Evolutionary conservation across 106 monocot genomes (phyloP).

Genomic region (Allium cepa): DNA sequence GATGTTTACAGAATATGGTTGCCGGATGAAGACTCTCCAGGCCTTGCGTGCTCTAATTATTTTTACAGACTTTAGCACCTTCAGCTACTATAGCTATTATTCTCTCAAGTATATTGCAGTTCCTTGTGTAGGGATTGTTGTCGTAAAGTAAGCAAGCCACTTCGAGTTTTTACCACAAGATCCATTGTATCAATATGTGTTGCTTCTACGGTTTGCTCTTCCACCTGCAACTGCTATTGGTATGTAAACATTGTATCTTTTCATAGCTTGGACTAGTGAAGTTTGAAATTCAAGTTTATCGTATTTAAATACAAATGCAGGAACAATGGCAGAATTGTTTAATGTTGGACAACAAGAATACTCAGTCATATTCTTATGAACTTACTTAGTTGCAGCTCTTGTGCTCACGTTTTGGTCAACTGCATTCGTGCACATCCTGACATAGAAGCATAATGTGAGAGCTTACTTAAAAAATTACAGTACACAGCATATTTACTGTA

Average conservation of each 20-base stretch:
- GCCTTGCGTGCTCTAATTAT: no score
- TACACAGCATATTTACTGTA: no score
- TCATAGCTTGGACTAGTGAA: no score
- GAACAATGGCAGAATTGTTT: constrained; percentile 15
- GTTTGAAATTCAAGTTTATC: no score
- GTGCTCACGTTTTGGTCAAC: constrained; percentile 22
- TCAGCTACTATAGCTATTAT: constrained; percentile 34
- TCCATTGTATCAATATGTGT: constrained; percentile 58
- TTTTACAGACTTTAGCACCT: constrained; percentile 10
- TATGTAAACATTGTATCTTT: constrained; percentile 7
- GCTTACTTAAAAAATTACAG: no score
- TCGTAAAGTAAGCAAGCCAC: constrained; percentile 35
- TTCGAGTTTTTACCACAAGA: constrained; percentile 54
- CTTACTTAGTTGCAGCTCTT: constrained; percentile 9
- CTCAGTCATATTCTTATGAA: constrained; percentile 26
- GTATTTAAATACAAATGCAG: constrained; percentile 1
- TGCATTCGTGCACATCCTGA: constrained; percentile 12
- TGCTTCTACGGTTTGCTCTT: constrained; percentile 61
- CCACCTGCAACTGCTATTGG: constrained; percentile 77
- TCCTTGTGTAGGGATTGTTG: constrained; percentile 46
- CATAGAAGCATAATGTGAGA: background rate
- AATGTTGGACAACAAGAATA: constrained; percentile 19
- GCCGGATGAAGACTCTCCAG: constrained; percentile 40
- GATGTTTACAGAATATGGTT: constrained; percentile 42
- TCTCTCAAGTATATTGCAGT: constrained; percentile 33